Percentiles rank a stretch among this genome's conserved stretches.
These are phyloP conservation scores for Nicotiana undulata DNA, from an alignment of 257 asterid species.

Conservation along the genomic window DNA sequence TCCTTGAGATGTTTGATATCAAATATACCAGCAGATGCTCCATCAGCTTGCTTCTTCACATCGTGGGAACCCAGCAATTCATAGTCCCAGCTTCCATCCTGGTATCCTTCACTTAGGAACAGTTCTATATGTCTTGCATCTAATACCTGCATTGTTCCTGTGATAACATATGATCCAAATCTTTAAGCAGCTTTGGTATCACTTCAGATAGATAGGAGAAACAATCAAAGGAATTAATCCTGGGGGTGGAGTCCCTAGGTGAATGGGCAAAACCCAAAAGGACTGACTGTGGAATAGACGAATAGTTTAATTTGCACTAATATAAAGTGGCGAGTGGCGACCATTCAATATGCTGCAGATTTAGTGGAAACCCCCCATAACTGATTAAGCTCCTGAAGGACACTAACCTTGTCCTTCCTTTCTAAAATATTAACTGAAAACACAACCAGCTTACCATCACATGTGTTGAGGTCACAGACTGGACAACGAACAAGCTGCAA, in stretches of 20 bases:
- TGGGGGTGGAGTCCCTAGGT: neutral
- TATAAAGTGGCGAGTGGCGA: neutral
- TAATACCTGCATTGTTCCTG: constrained; percentile 97
- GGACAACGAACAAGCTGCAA: constrained; percentile 98
- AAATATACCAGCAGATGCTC: constrained; percentile 79
- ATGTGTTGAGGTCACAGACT: constrained; percentile 79
- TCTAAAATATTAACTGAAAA: neutral
- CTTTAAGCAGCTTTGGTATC: neutral
- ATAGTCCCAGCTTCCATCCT: constrained; percentile 73
- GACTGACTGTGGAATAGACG: neutral
- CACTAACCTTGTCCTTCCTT: neutral
- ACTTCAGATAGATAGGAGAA: neutral
- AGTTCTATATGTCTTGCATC: constrained; percentile 93
- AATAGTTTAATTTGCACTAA: neutral
- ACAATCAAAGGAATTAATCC: neutral
- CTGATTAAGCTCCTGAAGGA: neutral
- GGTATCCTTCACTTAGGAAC: constrained; percentile 58
- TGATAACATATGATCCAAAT: constrained; percentile 1
- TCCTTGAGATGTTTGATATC: constrained; percentile 72
- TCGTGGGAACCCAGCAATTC: constrained; percentile 54
- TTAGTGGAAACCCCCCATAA: neutral
- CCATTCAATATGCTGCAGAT: neutral
- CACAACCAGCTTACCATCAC: constrained; percentile 64
- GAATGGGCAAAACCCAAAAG: neutral
- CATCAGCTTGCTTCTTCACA: constrained; percentile 44